Evolutionary conservation across 345 rosid species (phyloP).

Genomic region (Linum usitatissimum): DNA sequence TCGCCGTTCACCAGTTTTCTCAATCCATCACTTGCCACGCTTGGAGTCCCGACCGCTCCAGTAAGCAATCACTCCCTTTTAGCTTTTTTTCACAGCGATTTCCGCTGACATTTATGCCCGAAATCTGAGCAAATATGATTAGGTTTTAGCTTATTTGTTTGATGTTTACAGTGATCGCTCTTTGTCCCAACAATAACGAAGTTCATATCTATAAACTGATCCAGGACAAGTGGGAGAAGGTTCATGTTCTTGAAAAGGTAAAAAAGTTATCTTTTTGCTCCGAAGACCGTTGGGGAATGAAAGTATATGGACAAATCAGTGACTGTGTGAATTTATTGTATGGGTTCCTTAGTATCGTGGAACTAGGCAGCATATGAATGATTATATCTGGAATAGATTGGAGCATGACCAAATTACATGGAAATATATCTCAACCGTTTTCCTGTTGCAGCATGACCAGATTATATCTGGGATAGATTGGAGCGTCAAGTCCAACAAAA

Average conservation of each 20-base stretch:
- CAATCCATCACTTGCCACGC: constrained; percentile 90
- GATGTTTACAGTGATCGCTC: constrained; percentile 60
- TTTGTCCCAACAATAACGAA: constrained; percentile 84
- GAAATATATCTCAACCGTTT: not conserved
- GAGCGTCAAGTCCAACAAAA: constrained; percentile 70
- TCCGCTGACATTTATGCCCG: not conserved
- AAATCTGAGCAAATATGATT: not conserved
- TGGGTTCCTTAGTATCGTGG: not conserved
- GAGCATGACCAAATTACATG: not conserved
- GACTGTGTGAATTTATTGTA: too few species aligned
- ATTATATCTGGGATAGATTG: constrained; percentile 95
- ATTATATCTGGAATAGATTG: not conserved
- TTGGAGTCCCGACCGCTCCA: constrained; percentile 88
- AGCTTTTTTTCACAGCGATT: not conserved
- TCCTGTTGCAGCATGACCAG: constrained; percentile 78
- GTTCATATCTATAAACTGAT: constrained; percentile 79
- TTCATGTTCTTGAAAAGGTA: constrained; percentile 79
- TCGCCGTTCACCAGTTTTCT: constrained; percentile 73
- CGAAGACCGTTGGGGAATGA: too few species aligned
- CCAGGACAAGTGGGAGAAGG: constrained; percentile 76
- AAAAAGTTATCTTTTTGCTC: not conserved
- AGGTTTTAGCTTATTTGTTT: not conserved
- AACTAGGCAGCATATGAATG: not conserved
- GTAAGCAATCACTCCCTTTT: constrained; percentile 20
- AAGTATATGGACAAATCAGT: too few species aligned